A percentile compares a stretch with the other conserved stretches of the same genome.
Conservation (phyloP, 1,284 basidiomycete genomes). For the Leccinum angustisporum region DNA sequence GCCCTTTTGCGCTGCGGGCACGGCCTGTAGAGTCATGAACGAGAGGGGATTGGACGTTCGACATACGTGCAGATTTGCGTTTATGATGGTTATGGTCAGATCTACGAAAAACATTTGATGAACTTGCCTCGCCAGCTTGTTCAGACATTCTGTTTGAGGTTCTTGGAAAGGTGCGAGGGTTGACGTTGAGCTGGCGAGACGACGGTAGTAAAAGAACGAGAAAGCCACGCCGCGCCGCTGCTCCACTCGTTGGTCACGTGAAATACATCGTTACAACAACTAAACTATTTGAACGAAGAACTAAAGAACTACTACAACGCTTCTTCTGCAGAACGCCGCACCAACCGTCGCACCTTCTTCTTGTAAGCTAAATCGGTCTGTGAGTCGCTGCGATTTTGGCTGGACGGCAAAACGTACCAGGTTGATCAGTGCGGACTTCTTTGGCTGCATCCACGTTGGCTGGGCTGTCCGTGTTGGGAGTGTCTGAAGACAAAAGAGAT, state of each 20-base stretch:
- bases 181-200: constrained; percentile 14
- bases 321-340: constrained; percentile 83
- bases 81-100: constrained; percentile 34
- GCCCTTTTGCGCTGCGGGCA: constrained; percentile 69
- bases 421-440: constrained; percentile 76
- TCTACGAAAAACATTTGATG: constrained; percentile 27
- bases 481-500: constrained; percentile 89
- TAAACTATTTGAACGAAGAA: constrained; percentile 13
- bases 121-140: constrained; percentile 44
- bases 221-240: not conserved
- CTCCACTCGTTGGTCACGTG: constrained; percentile 23
- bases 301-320: constrained; percentile 44
- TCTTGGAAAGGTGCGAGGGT: constrained; percentile 4
- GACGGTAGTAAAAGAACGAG: constrained; percentile 8
- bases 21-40: constrained; percentile 49
- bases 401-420: constrained; percentile 44
- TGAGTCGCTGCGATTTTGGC: constrained; percentile 4
- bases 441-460: constrained; percentile 98
- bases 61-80: constrained; percentile 35
- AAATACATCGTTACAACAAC: constrained; percentile 10
- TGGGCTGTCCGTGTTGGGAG: constrained; percentile 91
- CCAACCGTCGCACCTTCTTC: constrained; percentile 91
- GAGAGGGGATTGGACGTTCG: constrained; percentile 25
- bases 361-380: constrained; percentile 59
- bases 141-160: constrained; percentile 34